phyloP scores from a whole-genome alignment of 2,329 filamentous ascomycete species.

The Colletotrichum sp. region DNA sequence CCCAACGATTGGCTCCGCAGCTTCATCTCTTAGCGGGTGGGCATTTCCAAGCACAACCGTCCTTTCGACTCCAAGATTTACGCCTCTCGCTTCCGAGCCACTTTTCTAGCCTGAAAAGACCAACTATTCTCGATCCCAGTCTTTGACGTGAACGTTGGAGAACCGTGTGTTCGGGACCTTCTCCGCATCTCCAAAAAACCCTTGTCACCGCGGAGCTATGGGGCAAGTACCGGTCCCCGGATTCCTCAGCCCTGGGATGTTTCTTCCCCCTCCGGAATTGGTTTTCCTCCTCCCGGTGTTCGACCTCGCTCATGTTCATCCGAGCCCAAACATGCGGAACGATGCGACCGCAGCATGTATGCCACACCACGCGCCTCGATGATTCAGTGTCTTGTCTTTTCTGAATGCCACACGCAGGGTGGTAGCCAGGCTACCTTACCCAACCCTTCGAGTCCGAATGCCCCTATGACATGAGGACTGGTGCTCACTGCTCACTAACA shows the following conservation, averaged over 20 bases:
- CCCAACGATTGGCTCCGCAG: background rate
- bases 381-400: background rate
- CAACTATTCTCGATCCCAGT: background rate
- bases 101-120: background rate
- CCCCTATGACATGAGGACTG: background rate
- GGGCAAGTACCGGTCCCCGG: background rate
- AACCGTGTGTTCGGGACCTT: background rate
- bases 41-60: background rate
- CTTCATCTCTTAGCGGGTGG: background rate
- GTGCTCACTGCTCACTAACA: background rate
- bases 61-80: background rate
- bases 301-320: background rate
- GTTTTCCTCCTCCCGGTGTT: background rate
- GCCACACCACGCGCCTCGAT: background rate
- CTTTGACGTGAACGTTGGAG: background rate
- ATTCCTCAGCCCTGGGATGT: background rate
- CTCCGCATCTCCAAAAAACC: background rate
- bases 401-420: background rate
- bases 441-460: background rate
- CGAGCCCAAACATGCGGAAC: background rate
- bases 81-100: background rate
- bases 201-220: background rate
- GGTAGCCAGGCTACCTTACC: background rate
- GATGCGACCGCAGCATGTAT: background rate
- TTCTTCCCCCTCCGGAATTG: background rate